Base-by-base conservation (phyloP, 2,329 filamentous ascomycete species). In the Fusarium succisae region DNA sequence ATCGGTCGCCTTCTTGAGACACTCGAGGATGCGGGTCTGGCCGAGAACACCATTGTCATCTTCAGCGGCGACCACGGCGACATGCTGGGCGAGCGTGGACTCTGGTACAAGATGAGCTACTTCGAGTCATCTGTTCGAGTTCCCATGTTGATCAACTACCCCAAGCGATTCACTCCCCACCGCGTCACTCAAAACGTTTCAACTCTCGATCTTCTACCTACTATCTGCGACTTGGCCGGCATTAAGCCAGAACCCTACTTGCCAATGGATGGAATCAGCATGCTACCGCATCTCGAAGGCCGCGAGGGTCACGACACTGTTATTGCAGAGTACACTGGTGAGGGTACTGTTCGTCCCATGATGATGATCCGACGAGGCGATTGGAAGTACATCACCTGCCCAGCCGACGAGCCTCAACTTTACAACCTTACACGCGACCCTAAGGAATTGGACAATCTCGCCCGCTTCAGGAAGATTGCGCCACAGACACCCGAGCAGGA, bases 61-160 rank as follows among this genome's bases (percentile, higher is more conserved):
- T 98, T 98, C 84, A 95, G 93, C 66, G 95, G 95, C 50, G 95
- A 98, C 81, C 95, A 98, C 80, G 95, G 95, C 63, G 95, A 98
- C 83, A 98, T 98, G 95, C 89, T 98, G 13, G 95, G 95, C 67
- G 95, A 98, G 86, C 91, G 94, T 60, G 93, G 93, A 11, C 86
- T 98, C 53, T 98, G 95, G 95, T 95, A 98, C 87, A 98, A 98
- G 88, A 98, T 98, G 95, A 94, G 91, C 80, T 98, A 96, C 89
- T 98, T 95, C 79, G 95, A 98, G 87, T 92, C 92, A 45, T 97
- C 94, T 18, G 94, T 94, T 51, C 92, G 95, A 35, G 95, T 98
- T 28, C 95, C 95, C 3, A 91, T 98, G 80, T 87, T 98, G 74
- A 89, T 98, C 81, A 92, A 94, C 82, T 91, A 95, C 78, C 95